Evolutionary conservation across 345 rosid species (phyloP).

Genomic region (Melastoma malabathricum): DNA sequence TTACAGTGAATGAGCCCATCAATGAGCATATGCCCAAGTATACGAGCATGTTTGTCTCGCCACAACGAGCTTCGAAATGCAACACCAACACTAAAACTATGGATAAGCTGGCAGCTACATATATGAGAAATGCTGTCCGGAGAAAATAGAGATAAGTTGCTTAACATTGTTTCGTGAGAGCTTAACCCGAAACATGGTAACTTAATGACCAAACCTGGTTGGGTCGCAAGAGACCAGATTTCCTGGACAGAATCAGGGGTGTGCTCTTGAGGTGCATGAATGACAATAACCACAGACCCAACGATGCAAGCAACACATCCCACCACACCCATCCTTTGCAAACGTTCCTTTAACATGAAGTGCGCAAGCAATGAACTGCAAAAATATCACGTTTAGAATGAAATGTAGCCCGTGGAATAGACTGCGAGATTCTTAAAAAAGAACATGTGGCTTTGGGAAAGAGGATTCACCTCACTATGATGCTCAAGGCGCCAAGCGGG

Average conservation of each 20-base stretch:
- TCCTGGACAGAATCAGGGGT: constrained; percentile 51
- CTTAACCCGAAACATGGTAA: constrained; percentile 1
- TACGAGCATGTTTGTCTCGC: constrained; percentile 70
- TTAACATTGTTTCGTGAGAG: constrained; percentile 7
- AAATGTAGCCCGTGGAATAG: constrained; percentile 5
- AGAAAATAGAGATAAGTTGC: constrained; percentile 5
- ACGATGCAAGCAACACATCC: constrained; percentile 84
- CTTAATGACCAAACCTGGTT: constrained; percentile 42
- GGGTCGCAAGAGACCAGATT: constrained; percentile 73
- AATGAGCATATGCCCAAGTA: constrained; percentile 84
- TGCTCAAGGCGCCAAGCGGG: constrained; percentile 84
- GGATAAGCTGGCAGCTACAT: constrained; percentile 51
- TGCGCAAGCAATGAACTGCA: constrained; percentile 79
- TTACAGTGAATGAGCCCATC: constrained; percentile 77
- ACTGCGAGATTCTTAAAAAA: constrained; percentile 1
- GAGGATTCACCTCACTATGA: constrained; percentile 51
- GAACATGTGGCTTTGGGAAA: not conserved
- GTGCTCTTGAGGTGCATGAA: constrained; percentile 88
- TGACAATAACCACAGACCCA: constrained; percentile 77
- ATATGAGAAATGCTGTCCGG: constrained; percentile 63
- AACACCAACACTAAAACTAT: constrained; percentile 61
- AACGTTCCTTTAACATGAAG: constrained; percentile 61
- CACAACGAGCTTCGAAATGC: constrained; percentile 74
- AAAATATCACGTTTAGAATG: constrained; percentile 1
- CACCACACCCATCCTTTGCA: constrained; percentile 61